phyloP scores from a whole-genome alignment of 208 protist genomes.

The Acanthamoeba culbertsoni region DNA sequence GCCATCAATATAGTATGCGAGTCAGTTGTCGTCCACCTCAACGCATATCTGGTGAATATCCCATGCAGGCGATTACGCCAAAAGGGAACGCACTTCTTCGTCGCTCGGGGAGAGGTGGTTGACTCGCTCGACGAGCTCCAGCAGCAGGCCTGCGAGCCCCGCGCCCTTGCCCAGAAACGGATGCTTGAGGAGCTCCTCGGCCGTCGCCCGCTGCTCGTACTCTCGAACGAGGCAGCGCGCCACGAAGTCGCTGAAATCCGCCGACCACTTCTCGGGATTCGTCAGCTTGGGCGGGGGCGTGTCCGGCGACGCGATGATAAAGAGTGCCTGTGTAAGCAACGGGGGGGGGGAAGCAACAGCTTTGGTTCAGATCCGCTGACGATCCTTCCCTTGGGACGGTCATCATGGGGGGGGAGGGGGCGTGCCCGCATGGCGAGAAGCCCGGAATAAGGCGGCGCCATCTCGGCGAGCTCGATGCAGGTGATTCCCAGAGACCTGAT shows the following conservation, averaged over 20 bases:
- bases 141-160: neutral
- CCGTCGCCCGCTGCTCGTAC: slow-evolving; percentile 1
- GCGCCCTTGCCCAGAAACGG: neutral
- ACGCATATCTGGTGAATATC: neutral
- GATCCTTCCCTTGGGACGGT: no score
- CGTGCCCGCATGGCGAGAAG: slow-evolving; percentile 11
- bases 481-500: slow-evolving; percentile 54
- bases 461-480: slow-evolving; percentile 40
- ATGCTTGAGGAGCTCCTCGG: slow-evolving; percentile 30
- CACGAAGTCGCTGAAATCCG: slow-evolving; percentile 38
- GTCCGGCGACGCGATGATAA: slow-evolving; percentile 47
- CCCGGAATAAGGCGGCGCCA: slow-evolving; percentile 16
- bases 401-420: neutral
- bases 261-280: neutral
- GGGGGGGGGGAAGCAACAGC: neutral
- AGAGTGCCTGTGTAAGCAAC: neutral
- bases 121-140: slow-evolving; percentile 2
- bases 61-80: neutral
- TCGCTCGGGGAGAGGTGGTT: neutral
- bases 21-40: neutral
- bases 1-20: no score
- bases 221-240: slow-evolving; percentile 37
- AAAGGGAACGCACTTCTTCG: neutral
- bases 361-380: neutral
- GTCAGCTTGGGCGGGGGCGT: slow-evolving; percentile 18